Evolutionary conservation across 371 early-diverging fungal species (phyloP).

Genomic region (Saksenaea vasiformis): DNA sequence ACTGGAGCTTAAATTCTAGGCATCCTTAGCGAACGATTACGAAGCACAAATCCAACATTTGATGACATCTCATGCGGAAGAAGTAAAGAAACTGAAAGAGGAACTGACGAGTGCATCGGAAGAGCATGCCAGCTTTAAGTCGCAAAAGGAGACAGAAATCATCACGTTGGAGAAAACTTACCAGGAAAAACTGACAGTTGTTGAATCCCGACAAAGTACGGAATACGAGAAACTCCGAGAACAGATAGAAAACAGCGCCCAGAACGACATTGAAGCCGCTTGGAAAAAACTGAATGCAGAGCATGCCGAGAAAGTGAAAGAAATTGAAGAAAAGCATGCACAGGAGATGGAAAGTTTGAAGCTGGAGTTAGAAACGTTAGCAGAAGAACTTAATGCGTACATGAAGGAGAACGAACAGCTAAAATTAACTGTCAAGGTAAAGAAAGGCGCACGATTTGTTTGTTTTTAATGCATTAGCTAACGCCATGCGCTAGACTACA

Average conservation of each 20-base stretch:
- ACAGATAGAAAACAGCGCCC: slow-evolving; percentile 31
- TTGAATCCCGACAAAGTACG: slow-evolving; percentile 8
- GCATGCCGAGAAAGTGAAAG: slow-evolving; percentile 16
- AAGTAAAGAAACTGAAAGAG: slow-evolving; percentile 6
- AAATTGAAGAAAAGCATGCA: slow-evolving; percentile 3
- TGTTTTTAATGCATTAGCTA: not conserved
- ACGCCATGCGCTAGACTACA: not conserved
- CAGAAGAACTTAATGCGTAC: not conserved
- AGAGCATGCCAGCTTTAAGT: not conserved
- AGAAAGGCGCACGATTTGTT: not conserved
- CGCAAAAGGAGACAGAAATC: not conserved
- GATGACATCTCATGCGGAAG: slow-evolving; percentile 3
- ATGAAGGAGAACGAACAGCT: not conserved
- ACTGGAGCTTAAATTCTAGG: not conserved
- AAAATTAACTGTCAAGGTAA: not conserved
- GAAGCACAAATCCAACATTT: slow-evolving; percentile 15
- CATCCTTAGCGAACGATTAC: slow-evolving; percentile 14
- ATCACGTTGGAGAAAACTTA: slow-evolving; percentile 12
- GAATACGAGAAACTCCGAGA: slow-evolving; percentile 30
- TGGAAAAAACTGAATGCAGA: slow-evolving; percentile 22
- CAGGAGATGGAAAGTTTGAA: slow-evolving; percentile 2
- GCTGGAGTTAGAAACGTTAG: slow-evolving; percentile 6
- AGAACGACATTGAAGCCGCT: slow-evolving; percentile 24
- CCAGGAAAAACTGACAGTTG: slow-evolving; percentile 11
- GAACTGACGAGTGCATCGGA: slow-evolving; percentile 1